These are phyloP conservation scores for Lotus japonicus DNA, from an alignment of 306 rosid genomes.

Conservation along the genomic window DNA sequence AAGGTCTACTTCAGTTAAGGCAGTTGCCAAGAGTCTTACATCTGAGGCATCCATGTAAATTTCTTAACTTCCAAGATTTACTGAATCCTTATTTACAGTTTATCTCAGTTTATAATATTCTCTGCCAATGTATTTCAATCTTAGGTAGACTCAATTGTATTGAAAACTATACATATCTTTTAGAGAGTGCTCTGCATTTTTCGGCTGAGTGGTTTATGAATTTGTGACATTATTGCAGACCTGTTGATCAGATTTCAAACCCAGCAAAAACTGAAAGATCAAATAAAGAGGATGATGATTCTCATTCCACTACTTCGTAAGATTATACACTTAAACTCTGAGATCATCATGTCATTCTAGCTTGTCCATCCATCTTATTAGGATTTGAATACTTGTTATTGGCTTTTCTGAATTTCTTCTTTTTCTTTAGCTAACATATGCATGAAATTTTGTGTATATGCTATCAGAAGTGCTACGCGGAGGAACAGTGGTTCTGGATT, in stretches of 20 bases:
- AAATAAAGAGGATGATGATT: conserved; percentile 65
- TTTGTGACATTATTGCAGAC: conserved; percentile 39
- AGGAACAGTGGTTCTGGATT: conserved; percentile 56
- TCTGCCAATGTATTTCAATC: background rate
- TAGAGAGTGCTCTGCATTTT: background rate
- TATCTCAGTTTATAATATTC: background rate
- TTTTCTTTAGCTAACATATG: background rate
- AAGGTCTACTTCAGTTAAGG: conserved; percentile 35
- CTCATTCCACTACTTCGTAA: conserved; percentile 77
- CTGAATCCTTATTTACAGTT: background rate
- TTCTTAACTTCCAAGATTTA: background rate
- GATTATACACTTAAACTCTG: conserved; percentile 18
- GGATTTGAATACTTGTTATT: conserved; percentile 7
- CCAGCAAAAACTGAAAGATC: conserved; percentile 36
- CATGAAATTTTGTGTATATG: conserved; percentile 12
- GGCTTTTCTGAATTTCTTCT: background rate
- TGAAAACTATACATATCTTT: too few species aligned
- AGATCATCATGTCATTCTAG: background rate
- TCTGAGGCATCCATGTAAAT: conserved; percentile 55
- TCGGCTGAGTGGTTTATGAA: conserved; percentile 5
- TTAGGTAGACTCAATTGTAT: background rate
- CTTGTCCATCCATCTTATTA: background rate
- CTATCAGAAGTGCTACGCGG: conserved; percentile 47
- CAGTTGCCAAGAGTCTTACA: conserved; percentile 29
- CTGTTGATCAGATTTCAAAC: conserved; percentile 41